Evolutionary conservation across 1,284 basidiomycete genomes (phyloP), one percentile per base, ranked within the genome.

Genomic region (Pascua sp.): DNA sequence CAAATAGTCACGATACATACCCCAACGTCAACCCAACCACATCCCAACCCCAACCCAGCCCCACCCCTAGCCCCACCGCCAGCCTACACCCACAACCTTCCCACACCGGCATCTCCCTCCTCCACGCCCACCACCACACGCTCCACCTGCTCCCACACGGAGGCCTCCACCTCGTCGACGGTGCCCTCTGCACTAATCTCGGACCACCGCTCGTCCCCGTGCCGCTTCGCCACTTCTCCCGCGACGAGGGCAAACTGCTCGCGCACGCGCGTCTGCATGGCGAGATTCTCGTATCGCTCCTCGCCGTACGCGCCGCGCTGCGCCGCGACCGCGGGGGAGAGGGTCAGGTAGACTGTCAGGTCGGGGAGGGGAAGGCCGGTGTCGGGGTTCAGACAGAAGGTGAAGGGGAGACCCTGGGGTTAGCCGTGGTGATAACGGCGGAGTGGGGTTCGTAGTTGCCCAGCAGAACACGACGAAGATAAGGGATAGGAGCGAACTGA

Each of bases 331-430:
- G 86, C 85, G 0, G 90, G 87, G 1, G 86, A 79, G 56, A 98
- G 83, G 61, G 93, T 86, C 52, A 98, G 85, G 79, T 95, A 97
- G 52, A 98, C 71, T 0, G 88, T 88, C 40, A 94, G 71, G 74
- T 98, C 95, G 0, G 95, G 95, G 0, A 87, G 82, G 1, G 93
- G 95, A 8, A 98, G 86, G 7, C 85, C 85, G 11, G 86, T 78
- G 69, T 98, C 96, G 0, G 94, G 92, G 2, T 85, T 79, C 45
- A 85, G 82, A 75, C 92, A 96, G 90, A 91, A 98, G 36, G 84
- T 81, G 68, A 80, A 79, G 17, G 75, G 67, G n/a, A 83, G 72
- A 16, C 82, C 82, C 81, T 81, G 63, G 12, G 47, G 50, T 55
- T 1, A 52, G 49, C 16, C 10, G 24, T 42, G n/a, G 32, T 24